These are phyloP conservation scores for Agaricus bisporus DNA, from an alignment of 768 basidiomycete genomes.

Conservation along the genomic window DNA sequence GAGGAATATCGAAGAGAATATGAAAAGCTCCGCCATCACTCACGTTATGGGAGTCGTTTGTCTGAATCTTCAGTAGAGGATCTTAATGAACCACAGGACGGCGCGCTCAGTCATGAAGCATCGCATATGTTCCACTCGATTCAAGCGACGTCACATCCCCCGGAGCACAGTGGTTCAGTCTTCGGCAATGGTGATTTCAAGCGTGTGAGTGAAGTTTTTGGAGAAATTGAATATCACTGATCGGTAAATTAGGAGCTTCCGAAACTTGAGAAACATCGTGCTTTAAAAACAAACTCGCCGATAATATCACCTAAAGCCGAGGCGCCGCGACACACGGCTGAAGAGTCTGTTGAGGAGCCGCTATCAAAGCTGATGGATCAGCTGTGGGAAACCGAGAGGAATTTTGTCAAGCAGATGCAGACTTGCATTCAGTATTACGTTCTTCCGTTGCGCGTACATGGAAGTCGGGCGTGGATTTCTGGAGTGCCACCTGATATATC, in stretches of 20 bases:
- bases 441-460: slow-evolving; percentile 66
- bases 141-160: background rate
- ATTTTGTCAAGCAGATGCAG: slow-evolving; percentile 61
- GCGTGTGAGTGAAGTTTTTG: background rate
- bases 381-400: slow-evolving; percentile 60
- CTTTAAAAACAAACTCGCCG: too few species aligned
- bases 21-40: background rate
- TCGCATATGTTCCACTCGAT: background rate
- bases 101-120: background rate
- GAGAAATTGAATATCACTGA: background rate
- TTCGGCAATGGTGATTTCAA: background rate
- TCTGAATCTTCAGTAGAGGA: background rate
- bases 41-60: background rate
- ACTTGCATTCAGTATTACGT: slow-evolving; percentile 70
- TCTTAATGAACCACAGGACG: background rate
- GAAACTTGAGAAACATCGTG: background rate
- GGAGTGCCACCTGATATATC: slow-evolving; percentile 71
- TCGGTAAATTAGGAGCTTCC: background rate
- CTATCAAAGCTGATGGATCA: slow-evolving; percentile 32
- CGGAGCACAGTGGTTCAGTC: too few species aligned
- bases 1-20: slow-evolving; percentile 53
- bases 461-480: slow-evolving; percentile 69
- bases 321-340: background rate
- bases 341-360: background rate
- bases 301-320: too few species aligned